Percentiles rank a stretch among this genome's conserved stretches.
Conservation (phyloP, 1,284 basidiomycete genomes). For the Salmacisia buchloeana region DNA sequence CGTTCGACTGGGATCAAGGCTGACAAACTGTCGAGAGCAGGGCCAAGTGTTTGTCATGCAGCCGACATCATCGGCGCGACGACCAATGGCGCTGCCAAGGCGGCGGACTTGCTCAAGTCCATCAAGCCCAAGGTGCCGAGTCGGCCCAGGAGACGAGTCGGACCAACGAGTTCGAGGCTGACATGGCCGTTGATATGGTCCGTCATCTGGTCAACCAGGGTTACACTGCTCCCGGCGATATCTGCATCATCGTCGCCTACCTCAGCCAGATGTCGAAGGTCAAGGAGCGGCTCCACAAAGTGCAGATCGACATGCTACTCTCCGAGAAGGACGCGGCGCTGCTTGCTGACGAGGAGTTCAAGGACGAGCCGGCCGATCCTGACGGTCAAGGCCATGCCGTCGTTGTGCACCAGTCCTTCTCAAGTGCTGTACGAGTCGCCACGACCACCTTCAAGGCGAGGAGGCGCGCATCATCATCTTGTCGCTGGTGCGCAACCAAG, state of each 20-base stretch:
- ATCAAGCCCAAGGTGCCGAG: slow-evolving; percentile 6
- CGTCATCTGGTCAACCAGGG: slow-evolving; percentile 61
- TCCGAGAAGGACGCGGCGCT: slow-evolving; percentile 62
- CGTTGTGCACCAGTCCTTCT: slow-evolving; percentile 51
- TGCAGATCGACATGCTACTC: slow-evolving; percentile 60
- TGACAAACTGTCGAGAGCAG: no score
- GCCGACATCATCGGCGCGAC: slow-evolving; percentile 37
- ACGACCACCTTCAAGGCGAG: slow-evolving; percentile 66
- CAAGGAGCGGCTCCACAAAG: slow-evolving; percentile 55
- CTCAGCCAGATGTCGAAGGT: slow-evolving; percentile 65
- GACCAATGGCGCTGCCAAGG: slow-evolving; percentile 34
- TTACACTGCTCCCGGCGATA: slow-evolving; percentile 61
- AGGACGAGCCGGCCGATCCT: no score
- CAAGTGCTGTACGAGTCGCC: slow-evolving; percentile 61
- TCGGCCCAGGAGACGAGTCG: neutral
- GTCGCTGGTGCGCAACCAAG: slow-evolving; percentile 64
- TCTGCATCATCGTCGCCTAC: slow-evolving; percentile 69
- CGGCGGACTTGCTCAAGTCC: slow-evolving; percentile 21
- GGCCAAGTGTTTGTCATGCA: slow-evolving; percentile 14
- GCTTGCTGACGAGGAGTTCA: slow-evolving; percentile 31
- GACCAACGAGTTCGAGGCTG: slow-evolving; percentile 54
- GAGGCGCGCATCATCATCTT: slow-evolving; percentile 61
- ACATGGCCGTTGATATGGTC: slow-evolving; percentile 66
- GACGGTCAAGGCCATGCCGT: slow-evolving; percentile 58
- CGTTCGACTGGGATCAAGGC: no score